Conservation (phyloP, 148 eudicot species). For the Nepenthes gracilis region DNA sequence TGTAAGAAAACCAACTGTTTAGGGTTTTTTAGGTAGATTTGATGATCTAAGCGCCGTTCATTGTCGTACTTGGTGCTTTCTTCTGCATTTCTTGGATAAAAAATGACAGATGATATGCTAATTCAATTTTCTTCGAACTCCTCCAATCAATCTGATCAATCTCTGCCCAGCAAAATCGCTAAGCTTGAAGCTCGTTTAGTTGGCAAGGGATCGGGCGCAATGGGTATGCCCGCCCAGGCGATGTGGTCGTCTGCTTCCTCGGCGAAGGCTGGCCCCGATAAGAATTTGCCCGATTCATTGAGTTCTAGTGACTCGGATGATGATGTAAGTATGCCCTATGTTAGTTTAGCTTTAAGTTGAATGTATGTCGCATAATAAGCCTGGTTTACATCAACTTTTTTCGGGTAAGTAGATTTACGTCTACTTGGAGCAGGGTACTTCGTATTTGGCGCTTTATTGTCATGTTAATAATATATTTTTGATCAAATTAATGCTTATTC, state of each 20-base stretch:
- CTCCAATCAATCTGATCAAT: slow-evolving; percentile 84
- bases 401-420: not conserved
- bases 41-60: no score
- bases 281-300: slow-evolving; percentile 25
- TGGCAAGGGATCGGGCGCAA: slow-evolving; percentile 47
- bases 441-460: no score
- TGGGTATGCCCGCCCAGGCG: slow-evolving; percentile 26
- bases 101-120: slow-evolving; percentile 83
- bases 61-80: no score
- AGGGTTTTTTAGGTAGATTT: no score
- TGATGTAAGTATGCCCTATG: slow-evolving; percentile 31
- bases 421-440: no score
- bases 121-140: slow-evolving; percentile 81
- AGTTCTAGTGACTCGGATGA: slow-evolving; percentile 76
- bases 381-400: not conserved
- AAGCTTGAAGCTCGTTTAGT: slow-evolving; percentile 94
- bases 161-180: slow-evolving; percentile 70
- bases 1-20: no score
- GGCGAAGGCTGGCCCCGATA: slow-evolving; percentile 22
- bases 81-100: slow-evolving; percentile 4
- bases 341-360: not conserved
- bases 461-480: no score
- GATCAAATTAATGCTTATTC: no score
- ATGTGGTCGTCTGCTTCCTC: slow-evolving; percentile 20
- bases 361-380: not conserved